Percentiles rank a stretch among this genome's conserved stretches.
Conservation (phyloP, 2,329 filamentous ascomycete species). For the Peltaster fructicola region DNA sequence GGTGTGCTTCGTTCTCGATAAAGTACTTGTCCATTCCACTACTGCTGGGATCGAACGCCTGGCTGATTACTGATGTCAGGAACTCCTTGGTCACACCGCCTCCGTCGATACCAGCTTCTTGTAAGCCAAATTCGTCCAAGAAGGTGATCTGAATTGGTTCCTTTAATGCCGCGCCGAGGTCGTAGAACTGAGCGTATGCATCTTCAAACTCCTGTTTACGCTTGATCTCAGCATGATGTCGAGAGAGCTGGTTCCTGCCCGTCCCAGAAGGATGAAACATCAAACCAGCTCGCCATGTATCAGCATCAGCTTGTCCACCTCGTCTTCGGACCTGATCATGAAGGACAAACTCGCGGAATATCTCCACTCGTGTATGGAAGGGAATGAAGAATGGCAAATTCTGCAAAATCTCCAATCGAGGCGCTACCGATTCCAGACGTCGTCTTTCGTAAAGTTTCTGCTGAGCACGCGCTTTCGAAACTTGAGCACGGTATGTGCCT, state of each 20-base stretch:
- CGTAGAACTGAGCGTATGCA: constrained; percentile 68
- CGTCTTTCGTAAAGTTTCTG: constrained; percentile 50
- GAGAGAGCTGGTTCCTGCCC: constrained; percentile 30
- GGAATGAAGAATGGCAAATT: constrained; percentile 97
- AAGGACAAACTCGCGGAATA: constrained; percentile 83
- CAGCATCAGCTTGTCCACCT: constrained; percentile 51
- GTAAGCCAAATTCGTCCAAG: constrained; percentile 70
- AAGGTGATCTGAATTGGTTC: constrained; percentile 96
- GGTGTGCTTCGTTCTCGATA: constrained; percentile 64
- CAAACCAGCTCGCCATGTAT: constrained; percentile 48
- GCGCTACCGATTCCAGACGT: constrained; percentile 61
- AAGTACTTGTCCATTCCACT: constrained; percentile 38
- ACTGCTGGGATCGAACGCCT: constrained; percentile 52
- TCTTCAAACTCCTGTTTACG: constrained; percentile 70
- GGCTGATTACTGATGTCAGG: constrained; percentile 67
- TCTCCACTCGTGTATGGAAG: constrained; percentile 76
- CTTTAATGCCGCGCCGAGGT: constrained; percentile 66
- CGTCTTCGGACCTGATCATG: constrained; percentile 59
- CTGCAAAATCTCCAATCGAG: constrained; percentile 74
- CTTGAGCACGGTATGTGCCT: constrained; percentile 18
- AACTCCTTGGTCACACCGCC: constrained; percentile 98
- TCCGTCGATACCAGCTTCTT: constrained; percentile 88
- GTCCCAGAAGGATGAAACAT: constrained; percentile 16
- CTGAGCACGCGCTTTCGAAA: constrained; percentile 45
- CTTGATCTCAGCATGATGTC: constrained; percentile 58